phyloP scores from a whole-genome alignment of 768 basidiomycete genomes.

The Saitozyma sp. region DNA sequence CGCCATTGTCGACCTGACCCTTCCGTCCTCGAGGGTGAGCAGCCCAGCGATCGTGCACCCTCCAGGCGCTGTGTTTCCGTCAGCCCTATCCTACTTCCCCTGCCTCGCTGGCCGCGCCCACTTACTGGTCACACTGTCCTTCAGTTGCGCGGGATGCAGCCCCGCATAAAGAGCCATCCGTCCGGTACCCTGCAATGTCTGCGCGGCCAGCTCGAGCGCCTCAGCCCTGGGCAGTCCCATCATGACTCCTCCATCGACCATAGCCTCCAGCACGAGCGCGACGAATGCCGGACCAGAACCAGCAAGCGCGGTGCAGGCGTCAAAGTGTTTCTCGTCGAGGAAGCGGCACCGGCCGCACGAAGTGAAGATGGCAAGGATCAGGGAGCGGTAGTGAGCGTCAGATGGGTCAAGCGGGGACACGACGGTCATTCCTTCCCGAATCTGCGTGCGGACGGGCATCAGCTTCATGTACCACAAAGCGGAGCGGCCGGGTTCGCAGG shows the following conservation, averaged over 20 bases:
- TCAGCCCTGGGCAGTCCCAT: conserved; percentile 95
- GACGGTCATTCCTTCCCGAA: conserved; percentile 98
- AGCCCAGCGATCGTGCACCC: conserved; percentile 94
- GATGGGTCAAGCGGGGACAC: conserved; percentile 69
- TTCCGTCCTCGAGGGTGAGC: conserved; percentile 88
- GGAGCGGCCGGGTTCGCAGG: background rate
- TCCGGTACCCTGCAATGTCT: conserved; percentile 93
- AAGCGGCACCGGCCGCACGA: conserved; percentile 94
- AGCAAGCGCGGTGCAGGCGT: conserved; percentile 93
- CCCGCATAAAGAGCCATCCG: conserved; percentile 87
- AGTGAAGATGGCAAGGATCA: conserved; percentile 91
- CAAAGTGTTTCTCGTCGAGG: conserved; percentile 97
- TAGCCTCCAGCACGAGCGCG: conserved; percentile 93
- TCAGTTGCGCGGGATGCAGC: conserved; percentile 92
- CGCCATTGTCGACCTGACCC: conserved; percentile 90
- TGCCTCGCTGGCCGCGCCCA: conserved; percentile 16
- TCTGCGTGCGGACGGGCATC: conserved; percentile 58
- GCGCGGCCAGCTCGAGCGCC: conserved; percentile 90
- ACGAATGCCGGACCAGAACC: conserved; percentile 97
- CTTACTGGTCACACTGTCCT: conserved; percentile 95
- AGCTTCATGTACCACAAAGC: background rate
- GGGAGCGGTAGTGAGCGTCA: conserved; percentile 63
- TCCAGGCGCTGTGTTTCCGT: conserved; percentile 70
- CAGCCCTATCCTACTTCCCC: background rate
- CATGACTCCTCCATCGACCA: conserved; percentile 99